Evolutionary conservation across 2,329 filamentous ascomycete genomes (phyloP), one percentile per base, ranked within the genome.

Genomic region (Thermothelomyces thermophilus): DNA sequence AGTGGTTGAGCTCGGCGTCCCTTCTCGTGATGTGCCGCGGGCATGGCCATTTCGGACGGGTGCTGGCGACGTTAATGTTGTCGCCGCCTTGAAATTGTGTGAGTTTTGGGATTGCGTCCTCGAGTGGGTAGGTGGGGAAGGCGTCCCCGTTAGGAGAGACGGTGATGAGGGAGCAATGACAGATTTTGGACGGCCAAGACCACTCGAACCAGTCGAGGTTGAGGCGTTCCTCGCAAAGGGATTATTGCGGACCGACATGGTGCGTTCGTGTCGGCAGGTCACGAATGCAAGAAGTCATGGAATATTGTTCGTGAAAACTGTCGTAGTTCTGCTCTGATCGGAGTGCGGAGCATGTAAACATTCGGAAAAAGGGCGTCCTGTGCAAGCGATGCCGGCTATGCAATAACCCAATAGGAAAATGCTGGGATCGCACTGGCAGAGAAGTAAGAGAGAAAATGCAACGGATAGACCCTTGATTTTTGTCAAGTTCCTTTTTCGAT

Each of bases 41-140:
- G 68, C 65, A 56, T 76, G 71, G 26, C 70, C 67, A 16, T 64
- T 58, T 46, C 52, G 57, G 42, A 53, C 42, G 11, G 54, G 47
- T n/a, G 26, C 43, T 17, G 24, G 68, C 64, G 41, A 73, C 66
- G n/a, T 60, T 6, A 73, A 62, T 30, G 66, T 61, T 31, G 45
- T 10, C 33, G 70, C 68, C 39, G 76, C 68, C 39, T 76, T 66
- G 1, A 73, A 77, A 34, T 73, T 80, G 63, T 66, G 83, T 1
- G 89, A 91, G 36, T 73, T 80, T 63, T 66, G 83, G 2, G 89
- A 91, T 41, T 86, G 82, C 52, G 85, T 83, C 51, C 87, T 82
- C 57, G 70, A 70, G 66, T 91, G 87, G 19, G 74, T 69, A 20
- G 73, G 68, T 17, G 53, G 49, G 8, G 70, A 60, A 48, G 68